These are phyloP conservation scores for Rosellinia necatrix DNA, from an alignment of 2,329 filamentous ascomycete species.

Conservation along the genomic window DNA sequence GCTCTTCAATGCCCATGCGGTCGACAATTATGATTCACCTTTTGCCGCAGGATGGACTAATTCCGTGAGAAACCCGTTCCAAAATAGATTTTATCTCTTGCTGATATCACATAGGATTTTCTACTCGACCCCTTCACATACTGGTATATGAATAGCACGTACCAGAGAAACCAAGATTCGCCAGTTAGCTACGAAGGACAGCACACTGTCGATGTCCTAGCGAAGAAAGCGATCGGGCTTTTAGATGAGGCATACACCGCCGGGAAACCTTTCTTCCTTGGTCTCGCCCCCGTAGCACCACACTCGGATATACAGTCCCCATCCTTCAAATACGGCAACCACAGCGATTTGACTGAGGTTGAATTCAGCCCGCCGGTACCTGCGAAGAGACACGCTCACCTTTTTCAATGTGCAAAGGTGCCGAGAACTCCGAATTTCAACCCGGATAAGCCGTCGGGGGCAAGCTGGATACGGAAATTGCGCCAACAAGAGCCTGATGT, in stretches of 20 bases:
- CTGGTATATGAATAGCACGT: slow-evolving; percentile 64
- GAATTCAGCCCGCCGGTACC: slow-evolving; percentile 58
- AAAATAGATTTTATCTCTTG: background rate
- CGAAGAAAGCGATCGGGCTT: slow-evolving; percentile 56
- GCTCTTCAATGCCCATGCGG: slow-evolving; percentile 67
- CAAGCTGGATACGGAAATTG: slow-evolving; percentile 50
- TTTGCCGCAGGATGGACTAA: slow-evolving; percentile 63
- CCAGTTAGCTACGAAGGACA: slow-evolving; percentile 60
- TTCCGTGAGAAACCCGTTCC: slow-evolving; percentile 41
- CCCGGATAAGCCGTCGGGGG: slow-evolving; percentile 54
- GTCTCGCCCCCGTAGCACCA: slow-evolving; percentile 62
- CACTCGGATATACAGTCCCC: slow-evolving; percentile 51
- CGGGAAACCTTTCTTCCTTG: slow-evolving; percentile 62
- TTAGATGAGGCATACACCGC: slow-evolving; percentile 56
- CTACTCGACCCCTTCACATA: slow-evolving; percentile 67
- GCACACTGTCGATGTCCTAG: slow-evolving; percentile 60
- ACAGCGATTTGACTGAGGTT: slow-evolving; percentile 37
- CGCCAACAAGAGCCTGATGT: slow-evolving; percentile 45
- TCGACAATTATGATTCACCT: slow-evolving; percentile 64
- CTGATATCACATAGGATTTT: slow-evolving; percentile 43
- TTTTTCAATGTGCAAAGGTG: slow-evolving; percentile 63
- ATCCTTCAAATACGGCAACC: slow-evolving; percentile 32
- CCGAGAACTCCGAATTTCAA: slow-evolving; percentile 72
- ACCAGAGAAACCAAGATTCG: slow-evolving; percentile 58
- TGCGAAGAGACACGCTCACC: slow-evolving; percentile 60